Evolutionary conservation across 75 land plant genomes (phyloP), one percentile per base, ranked within the genome.

Genomic region (Sequoiadendron giganteum): DNA sequence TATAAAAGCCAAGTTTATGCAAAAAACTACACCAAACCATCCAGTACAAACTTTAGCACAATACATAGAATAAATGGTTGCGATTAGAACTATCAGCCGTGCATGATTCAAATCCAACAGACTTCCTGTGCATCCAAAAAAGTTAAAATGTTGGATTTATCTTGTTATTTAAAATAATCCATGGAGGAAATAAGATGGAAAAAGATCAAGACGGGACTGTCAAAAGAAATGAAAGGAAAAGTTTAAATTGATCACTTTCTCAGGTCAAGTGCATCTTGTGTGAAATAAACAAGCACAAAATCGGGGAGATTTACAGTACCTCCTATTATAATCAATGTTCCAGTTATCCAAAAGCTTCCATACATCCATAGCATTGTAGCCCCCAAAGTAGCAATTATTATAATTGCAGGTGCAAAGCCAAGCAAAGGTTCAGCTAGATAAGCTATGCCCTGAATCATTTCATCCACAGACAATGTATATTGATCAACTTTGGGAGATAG

Each of bases 331-430:
- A 97, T 81, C 61, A 98, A 76, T 73, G 92, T 90, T 65, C 93
- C 96, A 38, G 99, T 95, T 36, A 93, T 90, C 99, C 98, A 98
- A 70, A 95, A 95, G 91, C 96, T 95, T n/a, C 98, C 97, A 90
- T 94, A 96, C 90, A 97, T 90, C 95, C 96, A 98, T 83, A 97
- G 89, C 39, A 95, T 85, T 58, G 90, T 82, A 85, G 91, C 91
- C 13, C 94, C 94, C 87, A 91, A 94, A 15, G 96, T 72, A 32
- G 93, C 97, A 34, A 94, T 88, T 45, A 97, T 90, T 82, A 92
- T 90, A 84, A 95, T 90, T 48, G 95, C 97, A 84, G 96, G 95
- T 85, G 94, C 91, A 89, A 92, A 95, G 13, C 99, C 99, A 87
- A 95, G 87, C 52, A 92, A 89, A 90, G 89, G 92, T 78, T 93